Evolutionary conservation across 202 grass and related monocot species (phyloP).

Genomic region (Cymbopogon flexuosus): DNA sequence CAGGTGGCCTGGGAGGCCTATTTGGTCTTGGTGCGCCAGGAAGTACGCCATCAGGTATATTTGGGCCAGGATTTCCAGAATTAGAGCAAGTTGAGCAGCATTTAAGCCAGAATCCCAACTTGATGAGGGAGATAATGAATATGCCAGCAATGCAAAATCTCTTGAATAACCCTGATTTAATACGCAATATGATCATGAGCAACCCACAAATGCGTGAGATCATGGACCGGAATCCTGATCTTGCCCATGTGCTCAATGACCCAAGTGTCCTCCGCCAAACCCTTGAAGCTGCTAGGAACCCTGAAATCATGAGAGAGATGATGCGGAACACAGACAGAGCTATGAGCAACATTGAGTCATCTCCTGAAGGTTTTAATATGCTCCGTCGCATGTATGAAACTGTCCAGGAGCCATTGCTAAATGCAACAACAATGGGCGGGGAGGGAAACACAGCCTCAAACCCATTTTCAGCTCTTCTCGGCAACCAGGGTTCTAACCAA

Average conservation of each 20-base stretch:
- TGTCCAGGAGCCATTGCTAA: conserved; percentile 88
- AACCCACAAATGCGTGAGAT: conserved; percentile 93
- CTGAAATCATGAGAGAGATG: conserved; percentile 98
- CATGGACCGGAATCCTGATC: conserved; percentile 90
- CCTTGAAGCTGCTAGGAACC: conserved; percentile 88
- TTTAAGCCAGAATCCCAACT: conserved; percentile 86
- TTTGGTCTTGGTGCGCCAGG: conserved; percentile 59
- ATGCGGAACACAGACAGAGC: conserved; percentile 98
- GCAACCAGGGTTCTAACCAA: conserved; percentile 61
- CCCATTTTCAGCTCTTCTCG: conserved; percentile 79
- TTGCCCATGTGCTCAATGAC: conserved; percentile 93
- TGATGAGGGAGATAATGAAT: conserved; percentile 97
- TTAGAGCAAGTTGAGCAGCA: conserved; percentile 79
- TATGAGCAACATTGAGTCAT: conserved; percentile 95
- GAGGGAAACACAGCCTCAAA: conserved; percentile 61
- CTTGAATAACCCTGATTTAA: conserved; percentile 91
- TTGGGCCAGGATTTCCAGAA: conserved; percentile 56
- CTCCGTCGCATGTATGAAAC: conserved; percentile 98
- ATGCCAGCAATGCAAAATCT: conserved; percentile 78
- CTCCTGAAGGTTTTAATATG: conserved; percentile 99
- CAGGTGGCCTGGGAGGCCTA: conserved; percentile 45
- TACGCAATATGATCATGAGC: conserved; percentile 88
- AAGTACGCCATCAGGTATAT: conserved; percentile 36
- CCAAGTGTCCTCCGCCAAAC: conserved; percentile 85
- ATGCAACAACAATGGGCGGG: conserved; percentile 77